Evolutionary conservation across 805 yeast genomes (phyloP), one percentile per base, ranked within the genome.

Genomic region (Teunomyces kruisii): DNA sequence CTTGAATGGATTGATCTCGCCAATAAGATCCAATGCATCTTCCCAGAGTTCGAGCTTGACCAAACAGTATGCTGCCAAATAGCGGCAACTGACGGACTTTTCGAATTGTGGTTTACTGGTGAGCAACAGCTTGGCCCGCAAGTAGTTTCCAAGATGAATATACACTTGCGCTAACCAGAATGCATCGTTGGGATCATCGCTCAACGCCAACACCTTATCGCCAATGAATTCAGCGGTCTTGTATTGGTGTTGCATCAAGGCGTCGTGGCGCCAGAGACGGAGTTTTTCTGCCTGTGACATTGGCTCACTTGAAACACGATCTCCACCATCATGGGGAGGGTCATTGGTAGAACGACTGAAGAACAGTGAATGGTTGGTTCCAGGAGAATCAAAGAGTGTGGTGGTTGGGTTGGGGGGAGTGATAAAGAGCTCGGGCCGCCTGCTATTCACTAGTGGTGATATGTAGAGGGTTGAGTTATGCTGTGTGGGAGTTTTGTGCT

Each of bases 161-260:
- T 86, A 83, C 4, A 87, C 96, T 67, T 92, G 97, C 0, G 96
- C 97, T 26, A 92, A 73, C 97, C 97, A 91, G 64, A 89, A 92
- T 9, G 97, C 97, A 61, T 92, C 98, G 57, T 85, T 88, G 10
- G 96, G 86, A 58, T 91, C 97, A 47, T 77, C 76, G 0, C 97
- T 90, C 48, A 94, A 68, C 1, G 90, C 79, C 33, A 88, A 75
- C 6, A 94, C 88, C 56, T 91, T 92, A 67, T 94, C 96, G 12
- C 96, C 98, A 22, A 94, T 79, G 60, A 83, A 89, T 55, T 86
- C 92, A 0, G 98, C 97, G 0, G 97, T 88, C 36, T 76, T 76
- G 62, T 88, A 88, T 50, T 90, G 95, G 61, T 91, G 97, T 55
- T 91, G 96, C 84, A 86, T 83, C 45, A 86, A 64, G 0, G 99